Conservation (phyloP, 2,329 filamentous ascomycete genomes). For the Alternaria ventricosa region DNA sequence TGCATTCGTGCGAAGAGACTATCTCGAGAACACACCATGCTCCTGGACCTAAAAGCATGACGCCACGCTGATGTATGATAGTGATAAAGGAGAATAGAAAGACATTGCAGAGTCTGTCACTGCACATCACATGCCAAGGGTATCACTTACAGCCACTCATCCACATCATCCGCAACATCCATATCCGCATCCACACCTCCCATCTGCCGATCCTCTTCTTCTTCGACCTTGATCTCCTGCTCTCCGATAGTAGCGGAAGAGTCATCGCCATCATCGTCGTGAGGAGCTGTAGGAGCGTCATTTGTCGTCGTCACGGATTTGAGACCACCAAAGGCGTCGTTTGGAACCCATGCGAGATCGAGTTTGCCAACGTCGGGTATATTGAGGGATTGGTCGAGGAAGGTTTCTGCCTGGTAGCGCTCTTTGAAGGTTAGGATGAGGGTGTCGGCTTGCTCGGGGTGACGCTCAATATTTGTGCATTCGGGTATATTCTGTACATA, state of each 20-base stretch:
- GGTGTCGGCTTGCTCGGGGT: conserved; percentile 47
- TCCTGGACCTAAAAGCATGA: neutral
- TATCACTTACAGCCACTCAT: conserved; percentile 34
- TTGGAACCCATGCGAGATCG: conserved; percentile 69
- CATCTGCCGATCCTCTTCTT: conserved; percentile 10
- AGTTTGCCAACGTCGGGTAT: conserved; percentile 70
- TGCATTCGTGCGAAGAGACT: neutral
- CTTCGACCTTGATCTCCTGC: conserved; percentile 6
- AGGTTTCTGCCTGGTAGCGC: conserved; percentile 70
- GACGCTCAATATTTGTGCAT: conserved; percentile 46
- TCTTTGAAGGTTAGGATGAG: conserved; percentile 54
- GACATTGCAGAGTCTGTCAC: neutral
- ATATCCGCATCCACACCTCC: conserved; percentile 29
- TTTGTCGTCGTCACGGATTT: conserved; percentile 5
- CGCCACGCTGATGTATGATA: neutral
- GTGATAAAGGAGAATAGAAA: neutral
- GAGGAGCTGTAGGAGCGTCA: neutral
- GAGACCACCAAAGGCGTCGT: conserved; percentile 28
- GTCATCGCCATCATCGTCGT: conserved; percentile 20
- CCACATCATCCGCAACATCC: conserved; percentile 46
- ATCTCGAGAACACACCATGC: neutral
- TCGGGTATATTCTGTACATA: conserved; percentile 43
- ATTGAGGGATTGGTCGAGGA: conserved; percentile 61
- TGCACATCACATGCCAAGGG: neutral
- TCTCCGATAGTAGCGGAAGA: conserved; percentile 20